Evolutionary conservation across 306 rosid species (phyloP), one percentile per base, ranked within the genome.

Genomic region (Begonia fuchsioides): DNA sequence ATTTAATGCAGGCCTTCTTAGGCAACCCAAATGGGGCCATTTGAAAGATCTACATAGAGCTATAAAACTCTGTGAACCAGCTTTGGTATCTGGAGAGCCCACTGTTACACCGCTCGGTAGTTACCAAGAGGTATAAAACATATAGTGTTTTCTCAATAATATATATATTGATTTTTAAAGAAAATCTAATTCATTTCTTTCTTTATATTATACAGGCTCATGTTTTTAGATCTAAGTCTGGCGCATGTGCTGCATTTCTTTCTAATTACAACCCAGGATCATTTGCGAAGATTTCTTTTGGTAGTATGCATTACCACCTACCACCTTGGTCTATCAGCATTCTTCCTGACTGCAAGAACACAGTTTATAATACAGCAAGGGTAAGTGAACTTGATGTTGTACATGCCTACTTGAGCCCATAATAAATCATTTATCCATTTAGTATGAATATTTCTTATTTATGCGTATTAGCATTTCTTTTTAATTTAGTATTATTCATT

Each of bases 261-360:
- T 69, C 98, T 2, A 90, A 90, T 63, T 85, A 81, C 67, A 79
- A 85, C 48, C 76, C 70, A 17, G 60, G 61, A 52, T 74, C 92
- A 38, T 79, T 54, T 53, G 85, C 92, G 45, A 81, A 76, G 32
- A 87, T 90, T 60, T 43, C 83, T 19, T 90, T 85, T 44, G 85
- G 85, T 61, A 69, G 79, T 61, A 69, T 54, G 75, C 98, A 82
- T 72, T 85, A 85, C 76, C 85, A 90, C 59, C 56, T 90, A 45
- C 98, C 98, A 53, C 98, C 98, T 39, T 90, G 98, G 98, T 90
- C 98, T 58, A 73, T 85, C 56, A 90, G 98, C 73, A 82, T 90
- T 75, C 98, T 90, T 65, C 98, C 98, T 13, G 87, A 85, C 72
- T 90, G 95, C 78, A 77, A 69, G 68, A 73, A 77, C 71, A 81